Conservation (phyloP, 2,329 filamentous ascomycete species). For the Talaromyces sp. region DNA sequence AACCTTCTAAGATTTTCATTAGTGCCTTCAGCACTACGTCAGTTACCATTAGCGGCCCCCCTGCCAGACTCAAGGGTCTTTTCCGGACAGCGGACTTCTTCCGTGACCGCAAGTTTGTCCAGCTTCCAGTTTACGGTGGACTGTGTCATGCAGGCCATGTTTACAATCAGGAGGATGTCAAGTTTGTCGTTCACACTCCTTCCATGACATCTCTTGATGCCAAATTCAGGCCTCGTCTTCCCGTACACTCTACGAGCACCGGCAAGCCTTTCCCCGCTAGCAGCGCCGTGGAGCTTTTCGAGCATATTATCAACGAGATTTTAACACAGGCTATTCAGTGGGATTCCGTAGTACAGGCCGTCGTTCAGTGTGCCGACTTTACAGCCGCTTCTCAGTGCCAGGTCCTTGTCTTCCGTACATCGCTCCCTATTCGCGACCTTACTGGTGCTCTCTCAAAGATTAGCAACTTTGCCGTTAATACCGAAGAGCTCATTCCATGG, state of each 20-base stretch:
- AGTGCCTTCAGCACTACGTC: constrained; percentile 23
- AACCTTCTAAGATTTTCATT: constrained; percentile 24
- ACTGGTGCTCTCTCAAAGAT: constrained; percentile 19
- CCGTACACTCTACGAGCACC: constrained; percentile 21
- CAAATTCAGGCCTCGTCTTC: not conserved
- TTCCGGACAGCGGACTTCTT: constrained; percentile 25
- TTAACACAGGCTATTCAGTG: constrained; percentile 22
- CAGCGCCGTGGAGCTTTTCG: not conserved
- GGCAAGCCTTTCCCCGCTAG: constrained; percentile 2
- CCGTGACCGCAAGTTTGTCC: constrained; percentile 21
- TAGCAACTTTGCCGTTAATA: not conserved
- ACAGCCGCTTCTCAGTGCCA: constrained; percentile 19
- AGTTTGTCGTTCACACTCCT: constrained; percentile 7
- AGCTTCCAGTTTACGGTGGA: constrained; percentile 29
- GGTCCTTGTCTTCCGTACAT: constrained; percentile 28
- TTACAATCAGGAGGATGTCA: constrained; percentile 37
- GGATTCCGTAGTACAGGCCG: constrained; percentile 22
- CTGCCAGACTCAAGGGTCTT: constrained; percentile 24
- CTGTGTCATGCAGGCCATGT: constrained; percentile 44
- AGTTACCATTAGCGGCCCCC: constrained; percentile 29
- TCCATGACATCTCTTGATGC: not conserved
- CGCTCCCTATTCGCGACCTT: constrained; percentile 29
- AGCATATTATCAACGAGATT: not conserved
- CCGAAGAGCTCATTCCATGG: not conserved
- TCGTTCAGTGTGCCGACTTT: constrained; percentile 19